These are phyloP conservation scores for Juncus effusus DNA, from an alignment of 176 grass and related monocot species.

Conservation along the genomic window DNA sequence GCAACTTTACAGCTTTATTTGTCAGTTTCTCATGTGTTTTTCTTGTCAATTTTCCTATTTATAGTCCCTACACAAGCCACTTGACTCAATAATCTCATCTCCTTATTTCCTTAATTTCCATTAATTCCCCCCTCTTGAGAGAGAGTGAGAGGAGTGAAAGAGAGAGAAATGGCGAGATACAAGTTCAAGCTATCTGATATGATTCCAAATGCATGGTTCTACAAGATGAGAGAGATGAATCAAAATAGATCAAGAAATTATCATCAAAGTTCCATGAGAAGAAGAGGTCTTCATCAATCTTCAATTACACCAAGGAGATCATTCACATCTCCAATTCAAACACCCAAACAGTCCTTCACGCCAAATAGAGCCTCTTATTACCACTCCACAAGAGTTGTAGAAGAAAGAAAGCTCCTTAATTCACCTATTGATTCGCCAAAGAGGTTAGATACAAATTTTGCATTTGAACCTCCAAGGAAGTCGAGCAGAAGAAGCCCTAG, in stretches of 20 bases:
- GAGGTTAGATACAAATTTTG: slow-evolving; percentile 45
- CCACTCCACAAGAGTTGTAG: slow-evolving; percentile 50
- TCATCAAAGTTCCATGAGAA: background rate
- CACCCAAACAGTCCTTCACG: slow-evolving; percentile 23
- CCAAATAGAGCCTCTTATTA: slow-evolving; percentile 73
- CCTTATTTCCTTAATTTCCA: too few species aligned
- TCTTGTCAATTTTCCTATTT: slow-evolving; percentile 15
- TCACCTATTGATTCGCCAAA: slow-evolving; percentile 32
- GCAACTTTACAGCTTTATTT: slow-evolving; percentile 14
- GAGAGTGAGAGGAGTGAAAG: background rate
- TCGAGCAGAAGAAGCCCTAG: slow-evolving; percentile 40
- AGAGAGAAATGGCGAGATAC: slow-evolving; percentile 56
- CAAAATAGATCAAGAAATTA: slow-evolving; percentile 17
- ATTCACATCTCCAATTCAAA: background rate
- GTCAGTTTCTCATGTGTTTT: slow-evolving; percentile 33
- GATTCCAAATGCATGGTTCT: slow-evolving; percentile 96
- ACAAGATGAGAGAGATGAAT: slow-evolving; percentile 79
- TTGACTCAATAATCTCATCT: background rate
- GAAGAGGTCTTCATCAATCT: background rate
- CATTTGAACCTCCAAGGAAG: slow-evolving; percentile 43
- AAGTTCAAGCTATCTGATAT: slow-evolving; percentile 91
- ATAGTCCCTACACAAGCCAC: background rate
- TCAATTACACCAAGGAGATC: slow-evolving; percentile 13
- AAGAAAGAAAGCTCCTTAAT: slow-evolving; percentile 17
- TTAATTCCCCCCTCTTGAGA: slow-evolving; percentile 4